Percentiles rank a stretch among this genome's conserved stretches.
Conservation (phyloP, 441 rosid genomes). For the Brassica hybrid region DNA sequence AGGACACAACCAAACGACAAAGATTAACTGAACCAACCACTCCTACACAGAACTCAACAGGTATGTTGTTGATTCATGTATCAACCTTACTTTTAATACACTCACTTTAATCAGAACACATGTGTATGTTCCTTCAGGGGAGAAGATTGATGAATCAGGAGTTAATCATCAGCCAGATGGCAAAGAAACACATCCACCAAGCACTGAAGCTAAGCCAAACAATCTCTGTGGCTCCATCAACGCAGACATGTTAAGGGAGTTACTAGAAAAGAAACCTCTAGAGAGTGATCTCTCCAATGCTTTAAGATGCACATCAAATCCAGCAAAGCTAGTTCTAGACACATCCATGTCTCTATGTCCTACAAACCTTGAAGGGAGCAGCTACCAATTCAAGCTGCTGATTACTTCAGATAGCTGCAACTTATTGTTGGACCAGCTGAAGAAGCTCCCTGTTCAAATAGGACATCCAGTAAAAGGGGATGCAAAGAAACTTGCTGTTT, state of each 20-base stretch:
- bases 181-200: neutral
- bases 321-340: neutral
- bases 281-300: neutral
- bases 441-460: neutral
- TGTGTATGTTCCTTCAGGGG: neutral
- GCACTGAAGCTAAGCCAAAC: neutral
- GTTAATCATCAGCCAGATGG: neutral
- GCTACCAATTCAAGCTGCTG: neutral
- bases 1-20: neutral
- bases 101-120: neutral
- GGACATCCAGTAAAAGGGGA: neutral
- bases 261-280: neutral
- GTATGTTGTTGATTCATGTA: conserved; percentile 2
- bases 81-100: neutral
- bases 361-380: neutral
- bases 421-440: neutral
- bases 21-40: neutral
- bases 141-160: neutral
- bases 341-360: neutral
- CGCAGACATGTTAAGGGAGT: neutral
- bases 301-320: neutral
- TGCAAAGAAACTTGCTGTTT: neutral
- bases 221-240: neutral
- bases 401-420: neutral
- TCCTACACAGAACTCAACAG: neutral